Evolutionary conservation across 352 stramenopile species (phyloP).

Genomic region (Thalassiosira livingstoniorum): DNA sequence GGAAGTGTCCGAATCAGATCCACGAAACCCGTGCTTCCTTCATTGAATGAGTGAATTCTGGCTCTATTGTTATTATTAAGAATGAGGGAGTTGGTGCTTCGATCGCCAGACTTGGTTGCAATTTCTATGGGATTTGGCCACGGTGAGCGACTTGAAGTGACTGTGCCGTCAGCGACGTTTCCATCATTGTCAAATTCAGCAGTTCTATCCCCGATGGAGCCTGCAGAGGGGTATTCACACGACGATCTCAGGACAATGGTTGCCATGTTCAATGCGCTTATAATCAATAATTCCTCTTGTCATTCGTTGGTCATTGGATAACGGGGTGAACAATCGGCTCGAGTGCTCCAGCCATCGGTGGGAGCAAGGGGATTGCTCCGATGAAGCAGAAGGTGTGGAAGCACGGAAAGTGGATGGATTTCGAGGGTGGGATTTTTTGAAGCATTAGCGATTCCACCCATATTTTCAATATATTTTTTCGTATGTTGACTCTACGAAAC

Average conservation of each 20-base stretch:
- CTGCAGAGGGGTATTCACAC: conserved; percentile 10
- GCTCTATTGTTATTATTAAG: background rate
- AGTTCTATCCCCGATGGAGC: background rate
- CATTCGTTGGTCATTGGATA: no score
- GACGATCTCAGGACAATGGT: conserved; percentile 46
- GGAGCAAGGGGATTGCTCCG: no score
- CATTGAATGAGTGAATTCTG: background rate
- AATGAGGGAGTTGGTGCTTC: background rate
- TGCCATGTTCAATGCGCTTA: no score
- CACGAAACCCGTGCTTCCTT: background rate
- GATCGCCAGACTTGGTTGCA: background rate
- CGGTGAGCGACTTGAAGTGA: background rate
- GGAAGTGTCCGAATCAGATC: conserved; percentile 23
- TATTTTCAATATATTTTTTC: no score
- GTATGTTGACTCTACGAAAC: no score
- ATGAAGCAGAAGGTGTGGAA: no score
- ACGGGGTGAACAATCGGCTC: no score
- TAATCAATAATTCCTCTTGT: no score
- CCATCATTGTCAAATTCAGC: background rate
- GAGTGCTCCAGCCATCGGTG: no score
- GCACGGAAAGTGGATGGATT: no score
- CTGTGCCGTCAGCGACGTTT: background rate
- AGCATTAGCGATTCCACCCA: no score
- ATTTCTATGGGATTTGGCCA: background rate
- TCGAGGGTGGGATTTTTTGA: no score